Base-by-base conservation (phyloP, 371 early-diverging fungal species). In the Astathelohania contejeani region DNA sequence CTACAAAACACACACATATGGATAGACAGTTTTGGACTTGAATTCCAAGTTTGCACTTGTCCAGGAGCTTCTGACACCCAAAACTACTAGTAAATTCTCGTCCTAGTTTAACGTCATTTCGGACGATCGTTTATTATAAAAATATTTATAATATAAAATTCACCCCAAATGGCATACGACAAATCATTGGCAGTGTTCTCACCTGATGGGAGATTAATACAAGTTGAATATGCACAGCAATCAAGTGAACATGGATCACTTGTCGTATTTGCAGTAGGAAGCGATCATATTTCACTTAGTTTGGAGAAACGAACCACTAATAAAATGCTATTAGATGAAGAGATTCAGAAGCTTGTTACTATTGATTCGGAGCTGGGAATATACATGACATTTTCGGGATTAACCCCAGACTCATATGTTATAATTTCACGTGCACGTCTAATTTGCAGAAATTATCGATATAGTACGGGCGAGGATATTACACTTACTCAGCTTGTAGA, bases 191-290 rank as follows among this genome's bases (percentile, higher is more conserved):
- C 95, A 44, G 86, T 95, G 58, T 98, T 98, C 74, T 92, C 93
- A 27, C 96, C 99, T 40, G 96, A 98, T 74, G 99, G 99, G 49
- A 90, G 94, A 74, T 78, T 98, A 56, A 91, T 94, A 75, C 99
- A 96, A 80, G 97, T 98, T 56, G 97, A 99, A 78, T 95, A 96
- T 75, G 99, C 99, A 45, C 84, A 90, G 58, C 91, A 95, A 67
- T 95, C 97, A 32, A 89, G 91, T 47, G 79, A 89, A 66, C 91
- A 88, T 73, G 97, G 97, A 53, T 88, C 88, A 32, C 57, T 62
- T 12, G 65, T 73, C 18, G 57, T 66, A n/a, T 69, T 72, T 56
- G 55, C 47, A 19, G 53, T 53, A 12, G 42, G 44, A 9, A 43
- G 22, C 7, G 53, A 63, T 1, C 54, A 48, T n/a, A 60, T 76